These are phyloP conservation scores for Pyrus hybrid DNA, from an alignment of 331 rosid species.

Conservation along the genomic window DNA sequence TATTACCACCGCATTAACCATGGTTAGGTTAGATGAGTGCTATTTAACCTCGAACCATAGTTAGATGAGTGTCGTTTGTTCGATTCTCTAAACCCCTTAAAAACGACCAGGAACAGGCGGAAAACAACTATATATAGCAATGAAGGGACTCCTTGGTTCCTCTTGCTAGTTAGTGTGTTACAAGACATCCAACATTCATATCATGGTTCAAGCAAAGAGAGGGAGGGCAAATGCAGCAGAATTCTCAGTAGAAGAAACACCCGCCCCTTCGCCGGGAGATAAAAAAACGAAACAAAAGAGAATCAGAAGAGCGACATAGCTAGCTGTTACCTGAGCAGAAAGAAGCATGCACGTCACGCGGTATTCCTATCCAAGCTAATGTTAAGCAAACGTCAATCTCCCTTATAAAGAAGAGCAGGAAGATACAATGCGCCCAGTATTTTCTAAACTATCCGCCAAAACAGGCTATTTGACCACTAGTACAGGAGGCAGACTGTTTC, in stretches of 20 bases:
- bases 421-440: conserved; percentile 71
- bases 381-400: conserved; percentile 70
- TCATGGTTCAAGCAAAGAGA: not conserved
- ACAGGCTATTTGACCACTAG: conserved; percentile 63
- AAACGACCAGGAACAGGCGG: too few relatives aligned
- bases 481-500: conserved; percentile 29
- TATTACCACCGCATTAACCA: too few relatives aligned
- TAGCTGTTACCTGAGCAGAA: conserved; percentile 35
- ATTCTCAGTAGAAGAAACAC: conserved; percentile 8
- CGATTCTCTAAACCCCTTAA: too few relatives aligned
- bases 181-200: not conserved
- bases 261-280: not conserved
- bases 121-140: not conserved
- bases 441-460: conserved; percentile 48
- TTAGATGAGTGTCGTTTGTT: too few relatives aligned
- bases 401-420: conserved; percentile 67
- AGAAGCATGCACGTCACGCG: conserved; percentile 42
- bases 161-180: not conserved
- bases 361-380: conserved; percentile 64
- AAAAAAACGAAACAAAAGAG: not conserved
- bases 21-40: too few relatives aligned
- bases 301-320: conserved; percentile 12
- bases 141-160: not conserved
- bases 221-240: not conserved
- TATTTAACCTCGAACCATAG: too few relatives aligned